phyloP scores from a whole-genome alignment of 768 basidiomycete species.

The Daedalea quercina region DNA sequence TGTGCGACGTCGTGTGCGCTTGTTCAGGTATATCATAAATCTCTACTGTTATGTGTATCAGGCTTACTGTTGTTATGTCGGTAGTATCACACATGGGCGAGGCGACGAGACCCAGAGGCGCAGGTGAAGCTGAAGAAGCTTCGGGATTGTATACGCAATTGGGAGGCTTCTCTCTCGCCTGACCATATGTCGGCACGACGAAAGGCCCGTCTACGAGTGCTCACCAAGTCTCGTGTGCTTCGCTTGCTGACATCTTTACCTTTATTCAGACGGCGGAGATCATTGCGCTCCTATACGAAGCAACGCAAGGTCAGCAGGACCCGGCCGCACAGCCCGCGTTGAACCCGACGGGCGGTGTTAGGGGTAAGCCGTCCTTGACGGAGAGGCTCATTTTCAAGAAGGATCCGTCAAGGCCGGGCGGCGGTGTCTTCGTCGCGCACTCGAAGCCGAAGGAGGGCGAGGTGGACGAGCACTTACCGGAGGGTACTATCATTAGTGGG shows the following conservation, averaged over 20 bases:
- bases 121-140: constrained; percentile 70
- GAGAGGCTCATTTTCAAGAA: constrained; percentile 63
- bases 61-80: background rate
- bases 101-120: constrained; percentile 72
- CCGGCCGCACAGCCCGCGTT: constrained; percentile 48
- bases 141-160: constrained; percentile 77
- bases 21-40: constrained; percentile 59
- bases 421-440: constrained; percentile 74
- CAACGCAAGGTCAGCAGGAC: constrained; percentile 72
- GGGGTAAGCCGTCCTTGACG: constrained; percentile 42
- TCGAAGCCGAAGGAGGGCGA: constrained; percentile 25
- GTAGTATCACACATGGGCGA: constrained; percentile 92
- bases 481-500: constrained; percentile 46
- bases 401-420: constrained; percentile 78
- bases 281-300: constrained; percentile 85
- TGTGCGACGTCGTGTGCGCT: constrained; percentile 84
- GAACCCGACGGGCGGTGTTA: constrained; percentile 75
- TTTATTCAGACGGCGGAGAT: constrained; percentile 77
- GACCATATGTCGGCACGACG: constrained; percentile 94
- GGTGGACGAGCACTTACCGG: constrained; percentile 38
- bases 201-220: constrained; percentile 52
- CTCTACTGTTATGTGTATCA: background rate
- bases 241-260: constrained; percentile 11
- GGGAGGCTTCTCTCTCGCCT: constrained; percentile 82
- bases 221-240: constrained; percentile 6